These are phyloP conservation scores for Dittrichia graveolens DNA, from an alignment of 129 eudicot genomes.

Conservation along the genomic window DNA sequence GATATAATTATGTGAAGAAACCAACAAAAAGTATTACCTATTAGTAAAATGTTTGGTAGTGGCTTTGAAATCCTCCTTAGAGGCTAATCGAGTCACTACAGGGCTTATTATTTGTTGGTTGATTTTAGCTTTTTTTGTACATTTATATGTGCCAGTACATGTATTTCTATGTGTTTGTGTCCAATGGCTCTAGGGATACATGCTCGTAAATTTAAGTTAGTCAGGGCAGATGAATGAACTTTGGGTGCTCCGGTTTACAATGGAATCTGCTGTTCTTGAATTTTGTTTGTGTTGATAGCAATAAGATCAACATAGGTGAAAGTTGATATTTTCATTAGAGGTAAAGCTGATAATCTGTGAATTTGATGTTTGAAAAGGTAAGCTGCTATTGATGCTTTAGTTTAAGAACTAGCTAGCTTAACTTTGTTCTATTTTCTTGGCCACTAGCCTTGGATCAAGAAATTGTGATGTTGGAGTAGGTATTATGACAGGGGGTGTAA, in stretches of 20 bases:
- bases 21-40: background rate
- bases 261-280: background rate
- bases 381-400: background rate
- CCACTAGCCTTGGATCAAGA: background rate
- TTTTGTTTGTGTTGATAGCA: no score
- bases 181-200: background rate
- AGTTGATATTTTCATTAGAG: background rate
- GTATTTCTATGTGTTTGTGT: background rate
- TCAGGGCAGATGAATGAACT: background rate
- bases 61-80: background rate
- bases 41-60: background rate
- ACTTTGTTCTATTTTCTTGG: background rate
- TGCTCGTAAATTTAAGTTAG: background rate
- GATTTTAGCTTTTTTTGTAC: background rate
- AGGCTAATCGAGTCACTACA: background rate
- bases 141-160: background rate
- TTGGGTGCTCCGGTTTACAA: background rate
- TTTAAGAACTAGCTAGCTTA: background rate
- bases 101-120: background rate
- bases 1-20: background rate
- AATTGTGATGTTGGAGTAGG: background rate
- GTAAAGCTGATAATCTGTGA: background rate
- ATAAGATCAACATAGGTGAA: background rate
- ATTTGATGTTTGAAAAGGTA: background rate
- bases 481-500: background rate